A percentile compares a stretch with the other conserved stretches of the same genome.
Conservation (phyloP, 331 rosid species). For the Malus hybrid region DNA sequence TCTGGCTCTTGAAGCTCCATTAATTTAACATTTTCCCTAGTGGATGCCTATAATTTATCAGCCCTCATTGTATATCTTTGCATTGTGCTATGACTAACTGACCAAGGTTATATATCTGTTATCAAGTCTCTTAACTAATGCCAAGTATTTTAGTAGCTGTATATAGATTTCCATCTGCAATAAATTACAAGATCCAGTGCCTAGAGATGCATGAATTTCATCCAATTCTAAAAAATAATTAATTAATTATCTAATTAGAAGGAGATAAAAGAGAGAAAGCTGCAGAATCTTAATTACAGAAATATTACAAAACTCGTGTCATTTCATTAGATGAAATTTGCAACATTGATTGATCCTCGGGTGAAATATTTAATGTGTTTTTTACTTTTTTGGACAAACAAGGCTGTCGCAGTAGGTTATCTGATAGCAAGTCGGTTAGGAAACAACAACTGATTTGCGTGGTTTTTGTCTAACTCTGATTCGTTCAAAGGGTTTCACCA, state of each 20-base stretch:
- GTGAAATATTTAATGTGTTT: not conserved
- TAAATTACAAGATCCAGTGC: not conserved
- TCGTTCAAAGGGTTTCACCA: not conserved
- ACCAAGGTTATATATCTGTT: too few relatives aligned
- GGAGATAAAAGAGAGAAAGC: too few relatives aligned
- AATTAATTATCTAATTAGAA: too few relatives aligned
- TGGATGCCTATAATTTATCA: too few relatives aligned
- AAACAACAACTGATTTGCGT: not conserved
- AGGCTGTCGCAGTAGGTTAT: not conserved
- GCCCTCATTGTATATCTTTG: too few relatives aligned
- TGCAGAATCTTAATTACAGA: too few relatives aligned
- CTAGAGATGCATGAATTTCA: not conserved
- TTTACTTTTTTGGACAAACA: not conserved
- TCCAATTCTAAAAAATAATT: not conserved
- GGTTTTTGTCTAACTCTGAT: slow-evolving; percentile 1
- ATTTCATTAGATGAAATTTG: not conserved
- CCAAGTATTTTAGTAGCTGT: not conserved
- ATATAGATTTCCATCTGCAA: not conserved
- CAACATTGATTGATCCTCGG: not conserved
- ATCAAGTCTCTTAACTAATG: too few relatives aligned
- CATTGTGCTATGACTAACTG: too few relatives aligned
- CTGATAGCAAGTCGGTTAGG: slow-evolving; percentile 5
- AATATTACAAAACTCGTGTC: too few relatives aligned
- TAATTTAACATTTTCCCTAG: not conserved
- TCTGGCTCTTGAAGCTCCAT: not conserved